Evolutionary conservation across 192 early-diverging fungal genomes (phyloP).

Genomic region (Backusella morwellensis): DNA sequence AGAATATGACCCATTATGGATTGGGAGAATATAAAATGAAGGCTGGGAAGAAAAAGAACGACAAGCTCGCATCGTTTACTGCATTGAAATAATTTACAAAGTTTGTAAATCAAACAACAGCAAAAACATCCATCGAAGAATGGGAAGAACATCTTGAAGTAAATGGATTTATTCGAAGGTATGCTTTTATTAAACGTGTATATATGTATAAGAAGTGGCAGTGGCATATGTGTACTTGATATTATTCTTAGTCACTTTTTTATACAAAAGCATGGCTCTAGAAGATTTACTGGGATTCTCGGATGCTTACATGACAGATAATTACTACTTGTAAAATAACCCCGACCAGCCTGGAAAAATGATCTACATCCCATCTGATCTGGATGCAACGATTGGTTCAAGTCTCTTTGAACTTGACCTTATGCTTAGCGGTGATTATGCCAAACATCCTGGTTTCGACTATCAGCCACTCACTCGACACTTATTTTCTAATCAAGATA

Average conservation of each 20-base stretch:
- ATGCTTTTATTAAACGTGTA: not conserved
- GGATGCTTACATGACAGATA: not conserved
- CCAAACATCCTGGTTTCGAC: conserved; percentile 4
- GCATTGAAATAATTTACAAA: not conserved
- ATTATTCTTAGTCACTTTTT: too few species aligned
- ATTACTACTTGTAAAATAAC: not conserved
- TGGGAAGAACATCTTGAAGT: not conserved
- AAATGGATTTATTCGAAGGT: not conserved
- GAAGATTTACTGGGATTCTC: conserved; percentile 2
- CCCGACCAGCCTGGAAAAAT: not conserved
- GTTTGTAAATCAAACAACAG: not conserved
- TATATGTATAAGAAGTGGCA: too few species aligned
- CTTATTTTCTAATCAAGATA: not conserved
- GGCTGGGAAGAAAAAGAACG: not conserved
- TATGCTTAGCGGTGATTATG: not conserved
- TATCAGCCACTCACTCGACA: not conserved
- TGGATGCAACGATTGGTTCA: not conserved
- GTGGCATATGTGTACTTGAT: too few species aligned
- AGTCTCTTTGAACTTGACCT: not conserved
- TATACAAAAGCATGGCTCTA: not conserved
- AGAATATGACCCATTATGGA: not conserved
- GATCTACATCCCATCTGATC: conserved; percentile 5
- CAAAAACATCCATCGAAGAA: not conserved
- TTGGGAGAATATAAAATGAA: conserved; percentile 2
- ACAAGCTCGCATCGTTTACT: not conserved